phyloP scores from a whole-genome alignment of 2,329 filamentous ascomycete species.

The Alternaria longipes region DNA sequence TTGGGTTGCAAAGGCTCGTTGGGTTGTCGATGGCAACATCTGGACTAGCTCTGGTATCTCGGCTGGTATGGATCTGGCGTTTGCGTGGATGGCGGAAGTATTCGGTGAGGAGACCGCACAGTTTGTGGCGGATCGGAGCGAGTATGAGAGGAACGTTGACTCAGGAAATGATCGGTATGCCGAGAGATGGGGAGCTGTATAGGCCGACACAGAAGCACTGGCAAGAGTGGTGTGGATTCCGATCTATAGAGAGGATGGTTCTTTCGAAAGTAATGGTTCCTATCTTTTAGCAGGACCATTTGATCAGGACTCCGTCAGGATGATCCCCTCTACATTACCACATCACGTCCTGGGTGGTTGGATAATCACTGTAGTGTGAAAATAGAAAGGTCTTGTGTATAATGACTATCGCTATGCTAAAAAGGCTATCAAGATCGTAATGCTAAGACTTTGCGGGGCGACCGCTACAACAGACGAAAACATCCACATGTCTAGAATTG shows the following conservation, averaged over 20 bases:
- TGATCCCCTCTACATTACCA: neutral
- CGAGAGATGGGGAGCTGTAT: slow-evolving; percentile 43
- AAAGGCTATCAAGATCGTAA: neutral
- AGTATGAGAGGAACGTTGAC: slow-evolving; percentile 67
- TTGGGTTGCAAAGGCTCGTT: slow-evolving; percentile 70
- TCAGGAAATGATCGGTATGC: slow-evolving; percentile 65
- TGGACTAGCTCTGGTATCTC: slow-evolving; percentile 72
- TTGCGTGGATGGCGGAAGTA: slow-evolving; percentile 64
- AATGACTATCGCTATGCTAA: slow-evolving; percentile 11
- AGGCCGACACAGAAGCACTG: neutral
- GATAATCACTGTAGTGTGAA: neutral
- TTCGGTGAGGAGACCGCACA: slow-evolving; percentile 64
- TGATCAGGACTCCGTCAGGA: neutral
- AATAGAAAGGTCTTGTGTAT: neutral
- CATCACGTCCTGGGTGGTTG: neutral
- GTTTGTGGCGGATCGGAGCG: slow-evolving; percentile 61
- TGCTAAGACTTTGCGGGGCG: neutral
- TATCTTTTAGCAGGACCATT: neutral
- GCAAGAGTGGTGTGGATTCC: neutral
- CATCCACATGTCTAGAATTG: slow-evolving; percentile 5
- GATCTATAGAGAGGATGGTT: neutral
- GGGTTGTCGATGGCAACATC: slow-evolving; percentile 71
- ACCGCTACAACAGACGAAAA: neutral
- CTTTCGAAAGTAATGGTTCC: neutral
- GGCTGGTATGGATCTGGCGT: slow-evolving; percentile 69